Base-by-base conservation (phyloP, 768 basidiomycete species). In the Amanita polypyramis region DNA sequence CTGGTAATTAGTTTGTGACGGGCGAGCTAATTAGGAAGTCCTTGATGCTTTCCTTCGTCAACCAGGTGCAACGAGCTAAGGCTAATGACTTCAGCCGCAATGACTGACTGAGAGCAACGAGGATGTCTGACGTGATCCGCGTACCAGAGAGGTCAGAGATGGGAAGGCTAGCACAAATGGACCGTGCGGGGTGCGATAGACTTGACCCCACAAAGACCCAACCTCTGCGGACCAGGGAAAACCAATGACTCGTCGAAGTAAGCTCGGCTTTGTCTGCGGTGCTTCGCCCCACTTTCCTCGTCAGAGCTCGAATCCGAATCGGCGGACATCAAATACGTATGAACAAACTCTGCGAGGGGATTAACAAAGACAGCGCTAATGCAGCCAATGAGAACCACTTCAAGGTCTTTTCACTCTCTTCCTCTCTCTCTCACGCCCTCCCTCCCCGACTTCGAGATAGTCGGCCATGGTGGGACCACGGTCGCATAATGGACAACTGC, bases 351-450 rank as follows among this genome's bases (percentile, higher is more conserved):
- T 20, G 78, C 75, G 54, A 98, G 75, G 1, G 87, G 89, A 52
- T 83, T 79, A 49, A 87, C 85, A 60, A 96, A 97, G 1, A 92
- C 85, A 17, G 79, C 77, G 58, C 88, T 92, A 65, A 97, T 85
- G 59, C 95, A 97, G 56, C 94, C 95, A 5, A 93, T 97, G 45
- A 98, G 66, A 43, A 95, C 71, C 2, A 93, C 93, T 61, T 91
- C 82, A 3, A 99, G 68, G 46, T 88, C 82, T 55, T 71, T 80
- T 67, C 77, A 87, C 44, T 85, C 82, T 35, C 77, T 62, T n/a
- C n/a, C n/a, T n/a, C 55, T 82, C 75, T 44, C 87, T 72, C 49
- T 89, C 83, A 48, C 79, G 75, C 47, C 88, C 85, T 51, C 89
- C 82, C 47, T 85, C 85, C 46, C 91, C 88, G 5, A 34, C 25